Percentiles rank a stretch among this genome's conserved stretches.
phyloP scores from a whole-genome alignment of 192 early-diverging fungal genomes.

The Podila minutissima region DNA sequence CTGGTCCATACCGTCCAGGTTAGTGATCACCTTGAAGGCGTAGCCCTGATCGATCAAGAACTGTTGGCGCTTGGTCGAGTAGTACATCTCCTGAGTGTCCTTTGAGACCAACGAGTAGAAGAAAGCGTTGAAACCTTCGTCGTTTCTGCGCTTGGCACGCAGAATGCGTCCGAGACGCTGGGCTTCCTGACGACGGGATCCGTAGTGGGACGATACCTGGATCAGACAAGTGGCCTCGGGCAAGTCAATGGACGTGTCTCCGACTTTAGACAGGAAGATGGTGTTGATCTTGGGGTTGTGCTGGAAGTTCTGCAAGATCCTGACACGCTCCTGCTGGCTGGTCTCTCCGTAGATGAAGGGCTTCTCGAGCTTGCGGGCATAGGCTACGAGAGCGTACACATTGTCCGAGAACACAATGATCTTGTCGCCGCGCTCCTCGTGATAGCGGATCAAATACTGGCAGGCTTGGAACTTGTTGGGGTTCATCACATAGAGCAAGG shows the following conservation, averaged over 20 bases:
- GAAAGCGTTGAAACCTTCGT: constrained; percentile 96
- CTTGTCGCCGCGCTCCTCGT: constrained; percentile 95
- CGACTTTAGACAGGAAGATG: constrained; percentile 90
- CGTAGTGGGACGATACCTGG: constrained; percentile 98
- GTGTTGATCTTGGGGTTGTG: constrained; percentile 92
- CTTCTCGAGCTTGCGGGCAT: constrained; percentile 83
- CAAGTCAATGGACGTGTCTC: constrained; percentile 99
- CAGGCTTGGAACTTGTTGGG: constrained; percentile 98
- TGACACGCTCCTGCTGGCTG: constrained; percentile 88
- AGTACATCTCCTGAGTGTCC: constrained; percentile 99
- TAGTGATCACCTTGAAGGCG: constrained; percentile 98
- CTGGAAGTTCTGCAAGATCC: constrained; percentile 94
- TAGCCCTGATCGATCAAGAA: constrained; percentile 99
- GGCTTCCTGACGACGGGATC: constrained; percentile 97
- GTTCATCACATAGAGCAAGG: constrained; percentile 94
- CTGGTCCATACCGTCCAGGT: constrained; percentile 91
- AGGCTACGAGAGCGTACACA: constrained; percentile 93
- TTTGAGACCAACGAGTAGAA: constrained; percentile 99
- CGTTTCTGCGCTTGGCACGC: constrained; percentile 92
- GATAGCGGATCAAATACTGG: constrained; percentile 95
- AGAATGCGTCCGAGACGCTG: constrained; percentile 96
- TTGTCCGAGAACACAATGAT: constrained; percentile 99
- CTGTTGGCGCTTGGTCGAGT: constrained; percentile 97
- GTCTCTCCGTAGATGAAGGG: constrained; percentile 95
- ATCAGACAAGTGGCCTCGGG: constrained; percentile 99